Percentiles rank a stretch among this genome's conserved stretches.
Evolutionary conservation across 306 rosid genomes (phyloP).

Genomic region (Pterocarpus santalinus): DNA sequence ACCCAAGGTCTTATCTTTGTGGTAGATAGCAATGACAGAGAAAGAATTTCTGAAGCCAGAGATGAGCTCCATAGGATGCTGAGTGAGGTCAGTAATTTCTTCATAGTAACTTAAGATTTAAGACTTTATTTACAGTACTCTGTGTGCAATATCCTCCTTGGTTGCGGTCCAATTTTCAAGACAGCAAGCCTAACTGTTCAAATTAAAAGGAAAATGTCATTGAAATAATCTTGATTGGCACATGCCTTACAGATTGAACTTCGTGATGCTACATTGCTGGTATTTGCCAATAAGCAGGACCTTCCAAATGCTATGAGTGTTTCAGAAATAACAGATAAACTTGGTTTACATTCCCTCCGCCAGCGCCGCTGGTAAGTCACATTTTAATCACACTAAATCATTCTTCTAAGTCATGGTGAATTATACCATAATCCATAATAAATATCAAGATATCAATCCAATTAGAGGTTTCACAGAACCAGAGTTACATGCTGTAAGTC

Average conservation of each 20-base stretch:
- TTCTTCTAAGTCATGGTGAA: too few species aligned
- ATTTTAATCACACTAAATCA: too few species aligned
- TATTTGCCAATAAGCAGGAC: constrained; percentile 74
- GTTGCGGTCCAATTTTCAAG: constrained; percentile 18
- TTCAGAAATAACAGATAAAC: constrained; percentile 85
- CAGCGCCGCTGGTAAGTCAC: constrained; percentile 78
- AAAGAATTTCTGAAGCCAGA: constrained; percentile 80
- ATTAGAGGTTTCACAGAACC: constrained; percentile 10
- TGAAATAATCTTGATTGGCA: constrained; percentile 29
- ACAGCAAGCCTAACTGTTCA: constrained; percentile 26
- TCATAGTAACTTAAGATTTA: background rate
- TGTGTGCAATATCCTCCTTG: constrained; percentile 16
- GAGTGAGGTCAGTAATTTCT: constrained; percentile 67
- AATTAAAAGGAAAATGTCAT: constrained; percentile 27
- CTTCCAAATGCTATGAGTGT: constrained; percentile 75
- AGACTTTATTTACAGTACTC: background rate
- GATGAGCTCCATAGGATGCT: constrained; percentile 70
- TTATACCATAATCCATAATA: background rate
- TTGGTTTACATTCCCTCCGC: constrained; percentile 83
- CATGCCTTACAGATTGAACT: constrained; percentile 70
- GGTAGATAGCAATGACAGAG: constrained; percentile 89
- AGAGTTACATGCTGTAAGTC: background rate
- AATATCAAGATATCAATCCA: constrained; percentile 27
- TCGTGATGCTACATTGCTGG: constrained; percentile 61
- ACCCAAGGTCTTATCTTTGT: constrained; percentile 90